These are phyloP conservation scores for Nemania diffusa DNA, from an alignment of 2,329 filamentous ascomycete genomes.

Conservation along the genomic window DNA sequence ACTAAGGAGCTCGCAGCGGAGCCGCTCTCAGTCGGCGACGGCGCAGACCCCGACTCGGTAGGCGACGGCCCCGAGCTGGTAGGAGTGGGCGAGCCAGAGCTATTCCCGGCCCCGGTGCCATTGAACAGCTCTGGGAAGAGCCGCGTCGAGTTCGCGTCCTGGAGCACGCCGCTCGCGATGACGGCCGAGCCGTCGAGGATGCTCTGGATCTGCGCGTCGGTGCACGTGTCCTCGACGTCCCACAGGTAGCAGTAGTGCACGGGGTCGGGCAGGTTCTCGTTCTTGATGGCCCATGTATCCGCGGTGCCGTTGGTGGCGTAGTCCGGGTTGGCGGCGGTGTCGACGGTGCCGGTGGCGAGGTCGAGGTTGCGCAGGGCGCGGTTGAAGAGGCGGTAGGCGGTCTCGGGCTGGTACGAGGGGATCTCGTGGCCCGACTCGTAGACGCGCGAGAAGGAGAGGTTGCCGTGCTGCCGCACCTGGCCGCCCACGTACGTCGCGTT, in stretches of 20 bases:
- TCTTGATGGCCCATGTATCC: conserved; percentile 59
- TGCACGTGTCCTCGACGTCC: conserved; percentile 63
- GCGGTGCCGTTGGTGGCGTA: conserved; percentile 45
- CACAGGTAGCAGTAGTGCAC: conserved; percentile 69
- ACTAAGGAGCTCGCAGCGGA: conserved; percentile 25
- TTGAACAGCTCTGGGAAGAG: conserved; percentile 46
- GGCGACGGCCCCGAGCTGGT: conserved; percentile 22
- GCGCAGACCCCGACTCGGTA: conserved; percentile 18
- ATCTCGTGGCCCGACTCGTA: conserved; percentile 68
- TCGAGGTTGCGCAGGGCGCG: conserved; percentile 63
- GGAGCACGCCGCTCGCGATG: conserved; percentile 50
- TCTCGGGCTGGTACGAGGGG: conserved; percentile 62
- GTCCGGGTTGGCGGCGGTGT: conserved; percentile 59
- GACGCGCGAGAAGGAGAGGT: conserved; percentile 69
- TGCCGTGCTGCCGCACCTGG: conserved; percentile 74
- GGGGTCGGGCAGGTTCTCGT: conserved; percentile 57
- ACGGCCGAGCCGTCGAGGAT: conserved; percentile 52
- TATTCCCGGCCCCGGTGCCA: conserved; percentile 4
- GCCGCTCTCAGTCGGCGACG: conserved; percentile 19
- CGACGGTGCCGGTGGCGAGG: conserved; percentile 60
- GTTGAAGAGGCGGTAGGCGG: conserved; percentile 61
- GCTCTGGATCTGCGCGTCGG: conserved; percentile 53
- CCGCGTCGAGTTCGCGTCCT: conserved; percentile 45
- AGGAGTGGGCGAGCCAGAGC: background rate
- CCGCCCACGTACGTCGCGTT: conserved; percentile 72